These are phyloP conservation scores for Fusarium annulatum DNA, from an alignment of 2,329 filamentous ascomycete species.

Conservation along the genomic window DNA sequence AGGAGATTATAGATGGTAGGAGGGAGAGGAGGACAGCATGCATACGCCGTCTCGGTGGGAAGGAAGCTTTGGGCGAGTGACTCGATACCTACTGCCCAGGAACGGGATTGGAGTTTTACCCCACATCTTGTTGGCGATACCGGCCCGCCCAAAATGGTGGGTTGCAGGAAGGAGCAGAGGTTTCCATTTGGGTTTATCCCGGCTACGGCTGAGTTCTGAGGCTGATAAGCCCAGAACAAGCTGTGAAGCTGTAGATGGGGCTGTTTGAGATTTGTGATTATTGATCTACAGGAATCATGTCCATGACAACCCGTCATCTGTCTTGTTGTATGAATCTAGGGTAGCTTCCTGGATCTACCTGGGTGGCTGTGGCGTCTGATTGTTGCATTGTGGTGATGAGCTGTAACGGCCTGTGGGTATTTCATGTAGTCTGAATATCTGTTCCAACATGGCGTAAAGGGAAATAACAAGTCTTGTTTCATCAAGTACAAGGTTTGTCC, in stretches of 20 bases:
- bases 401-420: not conserved
- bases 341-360: conserved; percentile 7
- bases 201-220: not conserved
- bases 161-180: conserved; percentile 16
- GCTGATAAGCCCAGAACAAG: not conserved
- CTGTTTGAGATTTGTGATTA: not conserved
- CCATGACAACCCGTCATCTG: not conserved
- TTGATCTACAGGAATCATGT: not conserved
- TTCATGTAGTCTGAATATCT: not conserved
- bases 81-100: conserved; percentile 25
- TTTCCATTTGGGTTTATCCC: conserved; percentile 6
- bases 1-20: not conserved
- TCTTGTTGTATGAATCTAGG: not conserved
- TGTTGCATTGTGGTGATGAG: conserved; percentile 12
- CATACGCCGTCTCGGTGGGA: conserved; percentile 40
- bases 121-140: conserved; percentile 45
- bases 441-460: not conserved
- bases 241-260: conserved; percentile 17
- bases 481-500: not conserved
- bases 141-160: conserved; percentile 40
- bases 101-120: conserved; percentile 37
- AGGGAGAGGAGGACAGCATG: not conserved
- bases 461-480: not conserved
- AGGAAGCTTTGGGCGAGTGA: conserved; percentile 35
- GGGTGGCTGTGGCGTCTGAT: conserved; percentile 9